Base-by-base conservation (phyloP, 2,329 filamentous ascomycete genomes). In the Exophiala calicioides region DNA sequence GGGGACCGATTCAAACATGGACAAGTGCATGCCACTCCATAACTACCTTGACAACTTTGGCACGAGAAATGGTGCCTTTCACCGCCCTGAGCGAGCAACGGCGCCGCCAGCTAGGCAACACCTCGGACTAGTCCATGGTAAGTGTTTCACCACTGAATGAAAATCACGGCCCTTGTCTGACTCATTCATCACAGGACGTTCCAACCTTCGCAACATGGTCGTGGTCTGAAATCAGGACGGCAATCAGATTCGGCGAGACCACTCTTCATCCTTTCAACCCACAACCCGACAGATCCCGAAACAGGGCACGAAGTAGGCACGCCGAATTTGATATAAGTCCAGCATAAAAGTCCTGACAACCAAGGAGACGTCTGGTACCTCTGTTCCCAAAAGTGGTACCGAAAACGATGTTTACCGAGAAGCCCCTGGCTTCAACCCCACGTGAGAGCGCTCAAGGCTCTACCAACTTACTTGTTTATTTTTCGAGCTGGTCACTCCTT, bases 121-220 rank as follows among this genome's bases (percentile, higher is more conserved):
- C 23, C 40, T 54, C 29, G 53, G 41, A 26, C 48, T 60, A 16
- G 47, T 44, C 41, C 58, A 60, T 50, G 58, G 58, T 60, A 43
- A 41, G 58, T 50, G 20, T 35, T 19, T 23, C 16, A 32, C 13
- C 27, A 34, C 32, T 16, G n/a, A n/a, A n/a, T n/a, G n/a, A n/a
- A n/a, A n/a, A n/a, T n/a, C n/a, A n/a, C n/a, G n/a, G n/a, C n/a
- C n/a, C n/a, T n/a, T n/a, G n/a, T 20, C 44, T 44, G 37, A 43
- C 37, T 43, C 18, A 5, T 3, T n/a, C 15, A 13, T n/a, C 21
- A 19, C 41, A 60, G 58, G 58, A 47, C 54, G 55, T 20, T 51
- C 52, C 31, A 55, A 51, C 27, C 50, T 60, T 32, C 57, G 57
- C 21, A 55, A 59, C 34, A 52, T 59, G 51, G 51, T 40, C 30